These are phyloP conservation scores for Neonothopanus nambi DNA, from an alignment of 1,284 basidiomycete species.

Conservation along the genomic window DNA sequence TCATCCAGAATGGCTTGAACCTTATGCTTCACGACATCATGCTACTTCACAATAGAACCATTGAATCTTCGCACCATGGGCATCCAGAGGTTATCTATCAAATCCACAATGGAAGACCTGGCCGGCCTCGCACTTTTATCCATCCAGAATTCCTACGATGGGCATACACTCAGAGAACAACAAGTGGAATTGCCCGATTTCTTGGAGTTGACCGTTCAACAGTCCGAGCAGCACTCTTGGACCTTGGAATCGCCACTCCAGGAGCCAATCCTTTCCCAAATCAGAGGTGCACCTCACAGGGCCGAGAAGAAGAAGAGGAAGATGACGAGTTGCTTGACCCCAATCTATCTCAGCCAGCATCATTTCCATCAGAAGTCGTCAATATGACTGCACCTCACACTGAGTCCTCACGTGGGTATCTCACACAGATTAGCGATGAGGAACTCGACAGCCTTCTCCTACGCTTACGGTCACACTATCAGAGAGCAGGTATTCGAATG, in stretches of 20 bases:
- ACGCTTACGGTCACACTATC: constrained; percentile 11
- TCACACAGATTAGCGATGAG: no score
- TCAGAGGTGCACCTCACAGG: no score
- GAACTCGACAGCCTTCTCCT: constrained; percentile 13
- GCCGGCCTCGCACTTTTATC: constrained; percentile 25
- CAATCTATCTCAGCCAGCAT: background rate
- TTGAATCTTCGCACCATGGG: constrained; percentile 23
- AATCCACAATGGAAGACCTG: constrained; percentile 20
- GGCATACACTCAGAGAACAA: no score
- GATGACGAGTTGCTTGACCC: constrained; percentile 13
- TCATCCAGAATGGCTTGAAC: background rate
- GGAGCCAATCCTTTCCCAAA: constrained; percentile 11
- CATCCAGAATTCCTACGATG: no score
- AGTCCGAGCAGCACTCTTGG: constrained; percentile 23
- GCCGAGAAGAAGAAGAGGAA: constrained; percentile 1
- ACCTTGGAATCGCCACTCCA: constrained; percentile 24
- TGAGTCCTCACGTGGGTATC: background rate
- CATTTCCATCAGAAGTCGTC: background rate
- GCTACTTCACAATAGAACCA: background rate
- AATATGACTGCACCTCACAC: background rate
- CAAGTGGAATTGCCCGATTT: no score
- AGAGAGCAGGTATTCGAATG: constrained; percentile 25
- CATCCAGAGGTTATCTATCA: constrained; percentile 12
- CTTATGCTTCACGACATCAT: constrained; percentile 7
- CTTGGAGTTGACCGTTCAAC: no score